Evolutionary conservation across 331 rosid genomes (phyloP), one percentile per base, ranked within the genome.

Genomic region (Rosa hybrid): DNA sequence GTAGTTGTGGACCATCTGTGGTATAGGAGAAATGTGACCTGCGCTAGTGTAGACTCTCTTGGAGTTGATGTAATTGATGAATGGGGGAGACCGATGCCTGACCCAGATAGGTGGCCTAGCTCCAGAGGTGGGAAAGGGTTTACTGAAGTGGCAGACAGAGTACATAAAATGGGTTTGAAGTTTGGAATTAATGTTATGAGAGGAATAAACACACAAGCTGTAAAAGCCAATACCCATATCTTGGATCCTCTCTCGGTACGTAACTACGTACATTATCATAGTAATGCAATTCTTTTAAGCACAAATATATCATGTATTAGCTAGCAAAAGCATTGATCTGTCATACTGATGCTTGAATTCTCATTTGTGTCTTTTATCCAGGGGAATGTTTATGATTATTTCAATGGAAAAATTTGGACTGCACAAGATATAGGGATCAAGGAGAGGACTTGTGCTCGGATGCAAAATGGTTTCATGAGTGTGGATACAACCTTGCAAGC

Each of bases 161-260:
- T 95, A 17, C 99, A 93, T 83, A 83, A 83, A 77, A 72, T 91
- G 89, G 99, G 98, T 80, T 90, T 95, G 72, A 93, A 91, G 87
- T 93, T 95, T 57, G 99, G 99, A 71, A 91, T 95, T 88, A 98
- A 93, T 90, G 83, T 95, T 70, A 95, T 93, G 98, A 91, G 98
- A 78, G 99, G 99, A 81, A 95, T 95, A 83, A 95, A 98, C 78
- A 89, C 98, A 34, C 98, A 95, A 83, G 98, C 97, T 20, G 93
- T 93, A 59, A 90, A 88, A 84, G 98, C 97, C 27, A 95, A 87
- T 78, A 91, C 97, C 25, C 92, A 91, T 67, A 91, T 95, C 83
- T 83, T 95, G 78, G 98, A 95, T 65, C 71, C 71, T 65, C 46
- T 65, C 46, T 63, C 7, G 1, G 42, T 63, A 30, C 4, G 30